phyloP scores from a whole-genome alignment of 805 yeast genomes.

The Candida oleophila region DNA sequence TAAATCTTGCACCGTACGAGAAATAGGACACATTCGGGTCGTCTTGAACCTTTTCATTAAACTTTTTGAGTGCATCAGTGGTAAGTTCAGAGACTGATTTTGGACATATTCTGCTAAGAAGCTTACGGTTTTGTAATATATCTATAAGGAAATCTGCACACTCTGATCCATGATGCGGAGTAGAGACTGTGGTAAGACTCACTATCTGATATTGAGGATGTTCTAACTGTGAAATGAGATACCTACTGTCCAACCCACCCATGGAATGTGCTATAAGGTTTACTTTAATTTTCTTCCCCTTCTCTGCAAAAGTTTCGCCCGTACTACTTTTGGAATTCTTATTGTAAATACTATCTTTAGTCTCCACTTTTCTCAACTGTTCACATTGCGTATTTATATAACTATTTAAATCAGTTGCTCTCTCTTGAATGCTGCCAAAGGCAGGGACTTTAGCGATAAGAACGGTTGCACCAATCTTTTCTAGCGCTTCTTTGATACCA shows the following conservation, averaged over 20 bases:
- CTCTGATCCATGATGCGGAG: slow-evolving; percentile 87
- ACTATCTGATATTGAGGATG: slow-evolving; percentile 51
- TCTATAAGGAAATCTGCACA: slow-evolving; percentile 69
- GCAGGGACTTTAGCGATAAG: slow-evolving; percentile 80
- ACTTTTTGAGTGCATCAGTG: slow-evolving; percentile 47
- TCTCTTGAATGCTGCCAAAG: slow-evolving; percentile 66
- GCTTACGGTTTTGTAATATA: slow-evolving; percentile 17
- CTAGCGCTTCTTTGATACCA: slow-evolving; percentile 67
- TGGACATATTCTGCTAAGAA: slow-evolving; percentile 22
- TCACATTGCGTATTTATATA: slow-evolving; percentile 41
- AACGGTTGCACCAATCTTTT: slow-evolving; percentile 63
- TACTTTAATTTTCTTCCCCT: slow-evolving; percentile 43
- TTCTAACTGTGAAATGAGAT: slow-evolving; percentile 57
- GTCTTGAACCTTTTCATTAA: slow-evolving; percentile 53
- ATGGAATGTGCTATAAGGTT: slow-evolving; percentile 87
- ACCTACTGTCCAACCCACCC: slow-evolving; percentile 91
- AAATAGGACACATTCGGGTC: slow-evolving; percentile 68
- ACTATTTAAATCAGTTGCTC: slow-evolving; percentile 59
- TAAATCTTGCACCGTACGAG: slow-evolving; percentile 78
- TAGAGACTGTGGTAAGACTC: slow-evolving; percentile 79
- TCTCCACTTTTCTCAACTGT: slow-evolving; percentile 13
- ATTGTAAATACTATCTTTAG: slow-evolving; percentile 4
- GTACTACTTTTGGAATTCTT: neutral
- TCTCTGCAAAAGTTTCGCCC: slow-evolving; percentile 8
- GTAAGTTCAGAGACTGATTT: slow-evolving; percentile 63